Base-by-base conservation (phyloP, 208 protist species). In the Leishmania tarentolae region DNA sequence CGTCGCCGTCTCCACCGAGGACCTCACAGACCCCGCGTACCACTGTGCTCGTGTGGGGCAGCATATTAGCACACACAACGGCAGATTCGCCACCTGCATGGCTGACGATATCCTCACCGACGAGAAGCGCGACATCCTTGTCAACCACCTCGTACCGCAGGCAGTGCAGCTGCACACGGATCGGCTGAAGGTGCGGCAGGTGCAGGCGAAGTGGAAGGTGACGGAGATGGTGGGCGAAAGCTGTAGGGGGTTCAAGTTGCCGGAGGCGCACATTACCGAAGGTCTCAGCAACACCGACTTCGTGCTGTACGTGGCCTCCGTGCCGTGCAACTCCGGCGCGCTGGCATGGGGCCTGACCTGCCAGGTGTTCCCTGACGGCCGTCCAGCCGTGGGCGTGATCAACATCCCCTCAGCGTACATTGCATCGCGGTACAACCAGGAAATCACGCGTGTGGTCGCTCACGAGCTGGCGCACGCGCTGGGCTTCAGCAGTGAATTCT, bases 381-480 rank as follows among this genome's bases (percentile, higher is more conserved):
- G 71, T 0, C 88, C 90, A 3, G 19, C 86, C 17, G 78, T 87
- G 28, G 91, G 88, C 40, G 87, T 86, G 37, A 76, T 81, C 40
- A 93, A 94, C 82, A 70, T 95, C 37, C 80, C 80, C 2, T 86
- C 91, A 0, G 57, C 61, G 56, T 63, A 82, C 63, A 81, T 93
- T 46, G 2, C 2, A 11, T 19, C 47, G 4, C 21, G 5, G 3
- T 52, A 71, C n/a, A 57, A 70, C 35, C 52, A 65, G n/a, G 0
- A 7, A 11, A 79, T 19, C 1, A 69, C 76, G 7, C 86, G 86
- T 56, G 66, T 74, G 4, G 72, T 89, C 0, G 72, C 87, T 11
- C 96, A 97, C 75, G 96, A 98, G 81, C 79, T 97, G 0, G 78
- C 93, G 19, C 96, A 98, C 85, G 92, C 92, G 31, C 83, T 98